Percentiles rank a stretch among this genome's conserved stretches.
Conservation (phyloP, 345 rosid genomes). For the Xanthoceras sorbifolium region DNA sequence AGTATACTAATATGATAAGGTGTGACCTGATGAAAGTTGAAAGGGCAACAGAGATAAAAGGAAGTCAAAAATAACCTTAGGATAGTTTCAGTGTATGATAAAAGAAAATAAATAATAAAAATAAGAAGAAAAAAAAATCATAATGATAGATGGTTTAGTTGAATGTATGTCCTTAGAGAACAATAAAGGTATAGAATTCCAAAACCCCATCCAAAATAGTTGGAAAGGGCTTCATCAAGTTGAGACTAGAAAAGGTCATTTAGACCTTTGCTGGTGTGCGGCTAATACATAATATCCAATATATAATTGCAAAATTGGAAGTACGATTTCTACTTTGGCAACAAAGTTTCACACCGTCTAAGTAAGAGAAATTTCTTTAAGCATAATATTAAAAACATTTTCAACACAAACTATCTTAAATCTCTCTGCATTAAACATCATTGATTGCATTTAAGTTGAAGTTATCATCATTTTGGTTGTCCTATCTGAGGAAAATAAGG, state of each 20-base stretch:
- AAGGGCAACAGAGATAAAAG: background rate
- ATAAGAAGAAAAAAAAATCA: background rate
- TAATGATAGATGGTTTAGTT: background rate
- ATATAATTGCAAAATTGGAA: background rate
- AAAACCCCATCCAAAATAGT: background rate
- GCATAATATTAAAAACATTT: conserved; percentile 4
- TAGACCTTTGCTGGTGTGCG: background rate
- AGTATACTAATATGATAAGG: background rate
- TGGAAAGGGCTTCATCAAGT: conserved; percentile 7
- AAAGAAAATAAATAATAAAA: background rate
- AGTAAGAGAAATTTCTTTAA: background rate
- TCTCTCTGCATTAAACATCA: background rate
- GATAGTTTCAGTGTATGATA: background rate
- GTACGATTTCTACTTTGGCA: background rate
- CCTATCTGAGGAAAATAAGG: conserved; percentile 19
- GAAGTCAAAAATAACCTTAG: background rate
- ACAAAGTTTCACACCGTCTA: background rate
- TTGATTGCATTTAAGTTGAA: conserved; percentile 3
- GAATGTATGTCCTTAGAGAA: background rate
- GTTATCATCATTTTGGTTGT: conserved; percentile 4
- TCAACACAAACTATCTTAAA: background rate
- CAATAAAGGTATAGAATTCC: background rate
- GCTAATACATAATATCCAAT: conserved; percentile 4
- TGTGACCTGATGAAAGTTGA: conserved; percentile 11
- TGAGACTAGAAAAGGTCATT: background rate